Base-by-base conservation (phyloP, 768 basidiomycete genomes). In the Mycena vitilis region DNA sequence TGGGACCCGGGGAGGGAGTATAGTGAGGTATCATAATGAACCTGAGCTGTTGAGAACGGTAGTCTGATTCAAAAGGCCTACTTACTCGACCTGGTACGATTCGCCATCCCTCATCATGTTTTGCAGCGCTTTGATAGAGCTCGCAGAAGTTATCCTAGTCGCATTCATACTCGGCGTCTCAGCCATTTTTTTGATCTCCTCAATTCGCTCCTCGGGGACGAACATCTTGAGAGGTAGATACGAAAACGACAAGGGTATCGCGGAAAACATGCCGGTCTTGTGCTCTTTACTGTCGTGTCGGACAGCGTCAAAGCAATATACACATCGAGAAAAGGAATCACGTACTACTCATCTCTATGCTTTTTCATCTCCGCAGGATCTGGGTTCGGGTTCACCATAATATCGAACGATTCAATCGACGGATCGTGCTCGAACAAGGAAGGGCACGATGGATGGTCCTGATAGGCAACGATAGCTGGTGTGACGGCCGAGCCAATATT, bases 1-100 rank as follows among this genome's bases (percentile, higher is more conserved):
- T 62, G 40, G 66, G 66, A n/a, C n/a, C n/a, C 4, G 62, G 45
- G 38, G 48, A 56, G 4, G 66, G 60, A 25, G 51, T 54, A 54
- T 56, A n/a, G 44, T 66, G 65, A 7, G 65, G 65, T 42, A 66
- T 59, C 65, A 66, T 66, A 52, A 66, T 55, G 58, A 66, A 15
- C 23, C 65, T 66, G 59, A 40, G 3, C 2, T 42, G n/a, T 23
- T 38, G n/a, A 25, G 20, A 47, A 25, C 20, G 9, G 36, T 23
- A 38, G 53, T 12, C 18, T 18, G 10, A 10, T 23, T 42, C 38
- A 18, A 2, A 38, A 20, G 10, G 22, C 23, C 34, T 2, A 1
- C 34, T 12, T 52, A 65, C 64, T 65, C 64, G 4, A 65, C n/a
- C 4, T 65, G 64, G 36, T 65, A 65, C 13, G 64, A 9, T 15